A percentile compares a stretch with the other conserved stretches of the same genome.
Conservation (phyloP, 1,139 yeast species). For the Kodamaea sp. region DNA sequence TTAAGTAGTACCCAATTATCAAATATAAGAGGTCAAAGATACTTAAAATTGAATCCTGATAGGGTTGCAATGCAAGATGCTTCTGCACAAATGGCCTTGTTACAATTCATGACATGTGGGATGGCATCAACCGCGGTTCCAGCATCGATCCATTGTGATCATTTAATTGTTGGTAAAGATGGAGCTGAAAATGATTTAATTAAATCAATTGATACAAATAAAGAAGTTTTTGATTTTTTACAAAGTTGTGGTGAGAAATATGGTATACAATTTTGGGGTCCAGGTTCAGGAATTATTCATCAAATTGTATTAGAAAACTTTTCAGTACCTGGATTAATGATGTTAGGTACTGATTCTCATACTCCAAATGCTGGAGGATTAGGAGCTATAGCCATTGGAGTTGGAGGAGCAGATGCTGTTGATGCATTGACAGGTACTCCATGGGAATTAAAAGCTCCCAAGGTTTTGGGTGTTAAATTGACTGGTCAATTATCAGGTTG, state of each 20-base stretch:
- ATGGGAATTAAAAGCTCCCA: constrained; percentile 98
- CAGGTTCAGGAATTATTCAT: constrained; percentile 97
- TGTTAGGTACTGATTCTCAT: constrained; percentile 96
- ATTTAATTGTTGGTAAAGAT: constrained; percentile 89
- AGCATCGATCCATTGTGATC: constrained; percentile 95
- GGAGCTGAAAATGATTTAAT: constrained; percentile 81
- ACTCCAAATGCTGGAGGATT: constrained; percentile 98
- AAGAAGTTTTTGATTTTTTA: constrained; percentile 90
- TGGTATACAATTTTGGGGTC: constrained; percentile 98
- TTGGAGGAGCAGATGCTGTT: constrained; percentile 98
- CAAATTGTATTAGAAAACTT: constrained; percentile 95
- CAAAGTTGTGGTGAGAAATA: constrained; percentile 88
- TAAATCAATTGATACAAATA: constrained; percentile 75
- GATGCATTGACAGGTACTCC: constrained; percentile 97
- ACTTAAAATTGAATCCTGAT: constrained; percentile 91
- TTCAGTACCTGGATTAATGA: constrained; percentile 91
- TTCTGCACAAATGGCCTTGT: constrained; percentile 94
- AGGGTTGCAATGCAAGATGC: constrained; percentile 99
- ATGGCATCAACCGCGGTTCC: constrained; percentile 84
- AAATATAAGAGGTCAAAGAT: constrained; percentile 76
- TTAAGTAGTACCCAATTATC: constrained; percentile 46
- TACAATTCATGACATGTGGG: constrained; percentile 97
- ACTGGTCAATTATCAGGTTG: constrained; percentile 86
- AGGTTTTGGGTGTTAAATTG: constrained; percentile 83
- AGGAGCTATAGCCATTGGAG: constrained; percentile 97